Conservation (phyloP, 495 filamentous ascomycete genomes). For the Xylaria flabelliformis region DNA sequence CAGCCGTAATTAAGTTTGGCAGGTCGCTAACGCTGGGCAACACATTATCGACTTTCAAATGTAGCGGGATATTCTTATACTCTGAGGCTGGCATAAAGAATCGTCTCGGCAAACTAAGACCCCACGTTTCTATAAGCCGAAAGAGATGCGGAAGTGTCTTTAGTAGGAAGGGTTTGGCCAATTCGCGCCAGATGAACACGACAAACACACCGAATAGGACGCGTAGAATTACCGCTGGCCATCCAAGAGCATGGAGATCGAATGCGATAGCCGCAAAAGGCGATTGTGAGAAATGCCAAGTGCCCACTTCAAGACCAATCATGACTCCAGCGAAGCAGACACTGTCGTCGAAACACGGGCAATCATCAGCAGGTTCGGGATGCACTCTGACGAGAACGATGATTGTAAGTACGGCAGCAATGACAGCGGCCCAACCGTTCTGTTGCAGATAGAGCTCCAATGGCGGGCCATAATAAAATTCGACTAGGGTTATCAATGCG, state of each 20-base stretch:
- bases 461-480: slow-evolving; percentile 71
- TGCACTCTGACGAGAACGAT: slow-evolving; percentile 83
- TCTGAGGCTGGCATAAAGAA: slow-evolving; percentile 91
- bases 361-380: slow-evolving; percentile 95
- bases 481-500: slow-evolving; percentile 65
- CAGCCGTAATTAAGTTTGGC: slow-evolving; percentile 74
- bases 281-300: slow-evolving; percentile 76
- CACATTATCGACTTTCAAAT: slow-evolving; percentile 82
- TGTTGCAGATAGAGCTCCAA: slow-evolving; percentile 71
- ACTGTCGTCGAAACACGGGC: slow-evolving; percentile 96
- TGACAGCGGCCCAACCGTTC: slow-evolving; percentile 62
- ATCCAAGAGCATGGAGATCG: slow-evolving; percentile 63
- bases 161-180: slow-evolving; percentile 83
- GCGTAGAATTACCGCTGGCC: slow-evolving; percentile 64
- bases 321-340: slow-evolving; percentile 91
- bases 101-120: slow-evolving; percentile 77
- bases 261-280: slow-evolving; percentile 66
- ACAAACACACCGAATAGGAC: slow-evolving; percentile 79
- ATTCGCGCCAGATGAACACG: slow-evolving; percentile 87
- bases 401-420: slow-evolving; percentile 67
- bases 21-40: slow-evolving; percentile 85
- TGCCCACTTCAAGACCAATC: slow-evolving; percentile 78
- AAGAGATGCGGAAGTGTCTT: slow-evolving; percentile 82
- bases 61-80: slow-evolving; percentile 82
- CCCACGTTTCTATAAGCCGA: slow-evolving; percentile 79